Conservation (phyloP, 2,329 filamentous ascomycete genomes). For the Pyrenophora graminea region DNA sequence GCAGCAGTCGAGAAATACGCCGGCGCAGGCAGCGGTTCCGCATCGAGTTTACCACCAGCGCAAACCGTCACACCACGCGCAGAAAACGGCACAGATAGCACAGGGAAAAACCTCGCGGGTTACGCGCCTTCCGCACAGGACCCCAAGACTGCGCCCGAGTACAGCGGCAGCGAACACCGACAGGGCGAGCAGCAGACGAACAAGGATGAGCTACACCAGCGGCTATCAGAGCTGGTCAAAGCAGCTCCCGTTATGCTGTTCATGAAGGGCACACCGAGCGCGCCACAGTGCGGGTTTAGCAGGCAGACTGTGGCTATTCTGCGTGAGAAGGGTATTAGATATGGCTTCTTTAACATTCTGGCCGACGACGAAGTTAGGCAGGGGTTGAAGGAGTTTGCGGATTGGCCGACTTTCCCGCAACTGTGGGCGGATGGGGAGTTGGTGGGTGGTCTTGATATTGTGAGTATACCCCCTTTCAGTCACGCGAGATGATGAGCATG, state of each 20-base stretch:
- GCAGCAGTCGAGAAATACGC: constrained; percentile 83
- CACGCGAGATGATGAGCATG: background rate
- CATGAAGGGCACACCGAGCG: constrained; percentile 93
- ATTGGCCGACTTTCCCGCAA: constrained; percentile 98
- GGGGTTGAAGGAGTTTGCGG: constrained; percentile 94
- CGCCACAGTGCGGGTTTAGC: constrained; percentile 90
- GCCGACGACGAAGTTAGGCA: constrained; percentile 97
- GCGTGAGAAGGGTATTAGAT: constrained; percentile 87
- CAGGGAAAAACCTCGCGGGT: constrained; percentile 48
- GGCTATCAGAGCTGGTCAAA: constrained; percentile 83
- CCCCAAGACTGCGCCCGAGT: constrained; percentile 54
- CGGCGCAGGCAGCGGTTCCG: constrained; percentile 51
- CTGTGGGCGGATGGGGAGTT: constrained; percentile 90
- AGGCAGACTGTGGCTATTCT: constrained; percentile 84
- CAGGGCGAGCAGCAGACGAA: constrained; percentile 46
- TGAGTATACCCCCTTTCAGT: constrained; percentile 55
- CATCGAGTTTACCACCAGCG: constrained; percentile 47
- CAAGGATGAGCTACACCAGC: constrained; percentile 83
- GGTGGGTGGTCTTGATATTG: constrained; percentile 93
- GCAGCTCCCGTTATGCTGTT: constrained; percentile 98
- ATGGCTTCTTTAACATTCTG: constrained; percentile 98
- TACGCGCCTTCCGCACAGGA: constrained; percentile 52
- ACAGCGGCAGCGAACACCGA: constrained; percentile 44
- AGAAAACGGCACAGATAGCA: constrained; percentile 41
- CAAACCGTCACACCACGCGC: constrained; percentile 52